These are phyloP conservation scores for Ammopiptanthus mongolicus DNA, from an alignment of 306 rosid genomes.

Conservation along the genomic window DNA sequence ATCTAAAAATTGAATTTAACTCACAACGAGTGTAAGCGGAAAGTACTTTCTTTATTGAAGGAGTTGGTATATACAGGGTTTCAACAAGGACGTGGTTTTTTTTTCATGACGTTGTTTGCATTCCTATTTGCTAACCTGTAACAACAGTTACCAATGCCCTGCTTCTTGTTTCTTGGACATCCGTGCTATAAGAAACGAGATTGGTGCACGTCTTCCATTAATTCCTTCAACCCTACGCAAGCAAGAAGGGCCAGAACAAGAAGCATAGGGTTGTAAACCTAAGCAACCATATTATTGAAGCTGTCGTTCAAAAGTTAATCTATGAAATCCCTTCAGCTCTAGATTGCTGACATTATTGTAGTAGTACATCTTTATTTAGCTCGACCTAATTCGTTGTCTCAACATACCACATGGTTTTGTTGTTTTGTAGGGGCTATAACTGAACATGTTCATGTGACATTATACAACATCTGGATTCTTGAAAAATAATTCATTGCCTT, in stretches of 20 bases:
- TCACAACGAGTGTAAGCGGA: too few relatives aligned
- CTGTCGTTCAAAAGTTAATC: neutral
- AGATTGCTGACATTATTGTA: conserved; percentile 6
- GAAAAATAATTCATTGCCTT: neutral
- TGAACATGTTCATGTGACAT: conserved; percentile 22
- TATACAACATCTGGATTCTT: neutral
- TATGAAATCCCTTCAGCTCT: neutral
- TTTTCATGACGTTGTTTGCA: neutral
- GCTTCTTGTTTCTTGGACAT: conserved; percentile 2
- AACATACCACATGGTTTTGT: conserved; percentile 6
- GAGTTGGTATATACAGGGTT: neutral
- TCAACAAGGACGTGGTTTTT: neutral
- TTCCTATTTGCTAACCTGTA: neutral
- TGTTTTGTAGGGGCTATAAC: conserved; percentile 5
- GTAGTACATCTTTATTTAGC: neutral
- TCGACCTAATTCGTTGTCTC: conserved; percentile 2
- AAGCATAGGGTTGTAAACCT: conserved; percentile 2
- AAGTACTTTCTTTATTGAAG: neutral
- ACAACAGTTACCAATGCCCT: neutral
- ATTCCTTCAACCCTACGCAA: conserved; percentile 3
- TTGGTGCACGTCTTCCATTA: neutral
- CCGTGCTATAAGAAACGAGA: conserved; percentile 16
- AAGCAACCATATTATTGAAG: neutral
- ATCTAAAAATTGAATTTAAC: too few relatives aligned
- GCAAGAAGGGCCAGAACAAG: neutral